These are phyloP conservation scores for Fusarium verrucosum DNA, from an alignment of 2,329 filamentous ascomycete genomes.

Conservation along the genomic window DNA sequence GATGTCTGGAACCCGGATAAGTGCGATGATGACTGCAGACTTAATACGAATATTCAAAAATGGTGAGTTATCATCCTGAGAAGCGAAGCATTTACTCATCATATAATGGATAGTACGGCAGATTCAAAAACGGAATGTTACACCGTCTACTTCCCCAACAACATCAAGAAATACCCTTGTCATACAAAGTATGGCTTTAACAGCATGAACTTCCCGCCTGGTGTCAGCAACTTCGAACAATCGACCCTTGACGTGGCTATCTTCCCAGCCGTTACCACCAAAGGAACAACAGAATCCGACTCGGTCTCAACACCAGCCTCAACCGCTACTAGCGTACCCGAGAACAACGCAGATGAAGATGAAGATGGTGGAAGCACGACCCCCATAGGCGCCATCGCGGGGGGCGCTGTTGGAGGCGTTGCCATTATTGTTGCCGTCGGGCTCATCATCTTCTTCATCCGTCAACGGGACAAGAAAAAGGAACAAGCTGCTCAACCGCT, in stretches of 20 bases:
- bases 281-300: not conserved
- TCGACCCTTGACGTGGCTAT: constrained; percentile 4
- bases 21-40: constrained; percentile 24
- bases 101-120: not conserved
- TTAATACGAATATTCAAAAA: constrained; percentile 26
- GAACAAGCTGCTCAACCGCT: constrained; percentile 1
- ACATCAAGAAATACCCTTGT: constrained; percentile 15
- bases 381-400: constrained; percentile 22
- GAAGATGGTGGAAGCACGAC: not conserved
- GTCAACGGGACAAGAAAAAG: constrained; percentile 27
- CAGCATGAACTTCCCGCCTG: constrained; percentile 14
- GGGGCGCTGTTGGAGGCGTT: constrained; percentile 29
- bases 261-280: constrained; percentile 2
- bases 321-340: not conserved
- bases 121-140: constrained; percentile 7
- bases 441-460: constrained; percentile 21
- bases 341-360: not conserved
- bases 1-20: constrained; percentile 11
- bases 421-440: constrained; percentile 9
- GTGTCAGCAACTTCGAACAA: not conserved
- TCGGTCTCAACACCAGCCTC: not conserved
- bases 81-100: not conserved
- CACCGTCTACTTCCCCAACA: constrained; percentile 20
- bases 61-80: constrained; percentile 1
- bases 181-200: constrained; percentile 9